These are phyloP conservation scores for Lolium perenne DNA, from an alignment of 176 grass and related monocot species.

Conservation along the genomic window DNA sequence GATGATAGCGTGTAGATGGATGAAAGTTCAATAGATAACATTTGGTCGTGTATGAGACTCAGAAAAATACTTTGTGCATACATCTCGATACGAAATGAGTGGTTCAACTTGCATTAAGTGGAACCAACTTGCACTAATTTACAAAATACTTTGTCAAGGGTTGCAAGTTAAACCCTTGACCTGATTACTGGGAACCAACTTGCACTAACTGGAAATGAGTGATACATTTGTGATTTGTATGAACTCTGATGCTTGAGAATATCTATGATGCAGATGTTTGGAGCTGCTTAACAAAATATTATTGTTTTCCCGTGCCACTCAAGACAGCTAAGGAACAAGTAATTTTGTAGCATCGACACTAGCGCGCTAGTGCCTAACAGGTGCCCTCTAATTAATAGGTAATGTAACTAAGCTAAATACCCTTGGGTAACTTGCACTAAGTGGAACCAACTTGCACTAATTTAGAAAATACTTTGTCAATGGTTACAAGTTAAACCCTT, in stretches of 20 bases:
- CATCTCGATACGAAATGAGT: neutral
- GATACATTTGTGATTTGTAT: neutral
- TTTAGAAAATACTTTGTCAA: neutral
- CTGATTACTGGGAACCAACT: constrained; percentile 7
- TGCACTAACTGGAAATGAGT: neutral
- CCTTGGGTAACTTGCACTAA: neutral
- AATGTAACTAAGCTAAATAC: too few relatives aligned
- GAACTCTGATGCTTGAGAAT: neutral
- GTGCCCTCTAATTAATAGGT: neutral
- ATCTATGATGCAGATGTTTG: neutral
- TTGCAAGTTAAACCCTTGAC: neutral
- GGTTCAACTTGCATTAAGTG: neutral
- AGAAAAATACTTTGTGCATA: neutral
- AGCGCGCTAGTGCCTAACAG: neutral
- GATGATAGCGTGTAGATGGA: neutral
- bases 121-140: neutral
- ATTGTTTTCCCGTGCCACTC: neutral
- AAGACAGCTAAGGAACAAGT: neutral
- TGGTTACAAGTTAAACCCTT: neutral
- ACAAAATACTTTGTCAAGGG: neutral
- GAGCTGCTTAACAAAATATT: neutral
- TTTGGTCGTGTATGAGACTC: constrained; percentile 9
- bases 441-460: neutral
- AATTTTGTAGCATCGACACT: neutral
- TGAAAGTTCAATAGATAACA: neutral